A percentile compares a stretch with the other conserved stretches of the same genome.
phyloP scores from a whole-genome alignment of 345 rosid species.

The Nasturtium officinale region DNA sequence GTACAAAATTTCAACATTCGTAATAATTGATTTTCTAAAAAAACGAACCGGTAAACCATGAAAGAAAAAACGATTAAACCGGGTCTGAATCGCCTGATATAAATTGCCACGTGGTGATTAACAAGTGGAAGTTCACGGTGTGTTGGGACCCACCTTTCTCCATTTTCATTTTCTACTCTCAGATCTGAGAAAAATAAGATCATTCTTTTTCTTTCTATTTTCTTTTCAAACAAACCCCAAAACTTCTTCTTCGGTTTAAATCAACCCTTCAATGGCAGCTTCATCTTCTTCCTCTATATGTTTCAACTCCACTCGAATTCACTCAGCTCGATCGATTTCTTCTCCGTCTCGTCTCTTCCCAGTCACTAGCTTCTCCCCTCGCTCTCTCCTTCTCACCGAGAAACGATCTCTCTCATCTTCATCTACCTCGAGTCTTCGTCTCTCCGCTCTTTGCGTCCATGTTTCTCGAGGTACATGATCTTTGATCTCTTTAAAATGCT shows the following conservation, averaged over 20 bases:
- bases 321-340: constrained; percentile 35
- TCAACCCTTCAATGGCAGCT: constrained; percentile 13
- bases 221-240: neutral
- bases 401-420: constrained; percentile 29
- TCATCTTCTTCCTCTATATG: constrained; percentile 19
- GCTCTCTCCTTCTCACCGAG: constrained; percentile 43
- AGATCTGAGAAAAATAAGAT: constrained; percentile 12
- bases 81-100: no score
- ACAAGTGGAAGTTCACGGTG: neutral
- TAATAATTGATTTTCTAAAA: no score
- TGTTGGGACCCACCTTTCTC: constrained; percentile 22
- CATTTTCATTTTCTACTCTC: neutral
- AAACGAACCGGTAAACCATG: no score
- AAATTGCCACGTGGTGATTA: neutral
- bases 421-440: constrained; percentile 34
- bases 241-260: neutral
- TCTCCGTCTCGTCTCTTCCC: constrained; percentile 37
- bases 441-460: constrained; percentile 41
- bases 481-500: neutral
- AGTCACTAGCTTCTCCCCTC: constrained; percentile 25
- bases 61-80: no score
- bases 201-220: neutral
- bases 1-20: no score
- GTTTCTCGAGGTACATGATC: constrained; percentile 48
- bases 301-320: neutral